Evolutionary conservation across 148 eudicot genomes (phyloP).

Genomic region (Cornus controversa): DNA sequence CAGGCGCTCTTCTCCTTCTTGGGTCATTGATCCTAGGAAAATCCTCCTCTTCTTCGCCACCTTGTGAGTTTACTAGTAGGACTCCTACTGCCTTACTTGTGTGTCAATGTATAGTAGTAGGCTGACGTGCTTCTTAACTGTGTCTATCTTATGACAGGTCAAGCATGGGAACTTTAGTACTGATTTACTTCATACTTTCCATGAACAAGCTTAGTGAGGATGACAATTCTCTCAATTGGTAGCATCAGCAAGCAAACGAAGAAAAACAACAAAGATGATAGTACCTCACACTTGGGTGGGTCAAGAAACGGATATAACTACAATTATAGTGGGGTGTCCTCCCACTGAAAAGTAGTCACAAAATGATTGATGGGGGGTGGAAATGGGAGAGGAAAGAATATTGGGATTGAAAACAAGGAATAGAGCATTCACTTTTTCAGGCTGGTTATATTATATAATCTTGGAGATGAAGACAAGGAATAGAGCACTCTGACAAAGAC

Average conservation of each 20-base stretch:
- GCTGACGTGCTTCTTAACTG: not conserved
- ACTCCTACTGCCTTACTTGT: not conserved
- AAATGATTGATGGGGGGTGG: not conserved
- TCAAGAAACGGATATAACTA: not conserved
- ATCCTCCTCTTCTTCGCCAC: constrained; percentile 71
- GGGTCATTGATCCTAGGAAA: constrained; percentile 52
- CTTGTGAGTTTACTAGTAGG: constrained; percentile 53
- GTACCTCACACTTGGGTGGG: not conserved
- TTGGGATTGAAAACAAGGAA: not conserved
- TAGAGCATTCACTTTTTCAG: not conserved
- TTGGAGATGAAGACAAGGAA: constrained; percentile 16
- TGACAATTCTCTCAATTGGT: constrained; percentile 31
- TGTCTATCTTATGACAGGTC: constrained; percentile 46
- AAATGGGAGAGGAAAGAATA: not conserved
- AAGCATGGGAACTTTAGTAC: constrained; percentile 67
- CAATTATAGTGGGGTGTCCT: not conserved
- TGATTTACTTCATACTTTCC: constrained; percentile 64
- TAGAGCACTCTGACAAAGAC: constrained; percentile 19
- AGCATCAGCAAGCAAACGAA: too few relatives aligned
- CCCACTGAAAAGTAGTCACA: not conserved
- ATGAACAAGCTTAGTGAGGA: constrained; percentile 30
- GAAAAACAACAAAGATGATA: constrained; percentile 5
- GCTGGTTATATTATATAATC: not conserved
- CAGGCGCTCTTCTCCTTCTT: constrained; percentile 42
- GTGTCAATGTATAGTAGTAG: too few relatives aligned